phyloP scores from a whole-genome alignment of 1,139 yeast genomes.

The Pichia sp. region DNA sequence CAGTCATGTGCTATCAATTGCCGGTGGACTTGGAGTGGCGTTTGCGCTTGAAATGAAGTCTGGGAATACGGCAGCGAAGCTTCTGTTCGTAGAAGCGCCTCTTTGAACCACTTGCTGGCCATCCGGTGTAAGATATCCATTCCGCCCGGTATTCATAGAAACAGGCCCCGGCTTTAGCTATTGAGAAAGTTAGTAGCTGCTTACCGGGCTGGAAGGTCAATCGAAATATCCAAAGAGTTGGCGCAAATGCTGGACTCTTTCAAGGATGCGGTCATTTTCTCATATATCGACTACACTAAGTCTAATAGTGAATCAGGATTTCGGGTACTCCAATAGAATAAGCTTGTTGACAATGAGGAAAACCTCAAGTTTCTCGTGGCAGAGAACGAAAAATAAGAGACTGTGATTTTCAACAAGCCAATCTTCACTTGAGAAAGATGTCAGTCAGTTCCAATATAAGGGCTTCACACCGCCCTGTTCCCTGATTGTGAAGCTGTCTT shows the following conservation, averaged over 20 bases:
- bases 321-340: constrained; percentile 19
- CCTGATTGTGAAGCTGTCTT: constrained; percentile 49
- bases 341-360: constrained; percentile 16
- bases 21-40: constrained; percentile 32
- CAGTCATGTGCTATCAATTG: constrained; percentile 32
- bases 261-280: constrained; percentile 42
- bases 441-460: constrained; percentile 41
- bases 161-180: constrained; percentile 10
- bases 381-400: constrained; percentile 28
- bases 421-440: constrained; percentile 60
- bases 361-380: constrained; percentile 22
- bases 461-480: constrained; percentile 46
- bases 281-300: constrained; percentile 43
- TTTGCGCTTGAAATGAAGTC: constrained; percentile 8
- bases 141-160: constrained; percentile 31
- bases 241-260: constrained; percentile 37
- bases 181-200: constrained; percentile 23
- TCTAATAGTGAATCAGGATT: constrained; percentile 30
- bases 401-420: constrained; percentile 34
- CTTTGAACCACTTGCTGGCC: constrained; percentile 32
- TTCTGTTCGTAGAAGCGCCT: neutral
- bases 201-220: constrained; percentile 24
- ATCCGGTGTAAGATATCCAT: constrained; percentile 33
- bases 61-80: neutral
- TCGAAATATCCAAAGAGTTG: constrained; percentile 26